phyloP scores from a whole-genome alignment of 345 rosid genomes.

The Linum tenue region DNA sequence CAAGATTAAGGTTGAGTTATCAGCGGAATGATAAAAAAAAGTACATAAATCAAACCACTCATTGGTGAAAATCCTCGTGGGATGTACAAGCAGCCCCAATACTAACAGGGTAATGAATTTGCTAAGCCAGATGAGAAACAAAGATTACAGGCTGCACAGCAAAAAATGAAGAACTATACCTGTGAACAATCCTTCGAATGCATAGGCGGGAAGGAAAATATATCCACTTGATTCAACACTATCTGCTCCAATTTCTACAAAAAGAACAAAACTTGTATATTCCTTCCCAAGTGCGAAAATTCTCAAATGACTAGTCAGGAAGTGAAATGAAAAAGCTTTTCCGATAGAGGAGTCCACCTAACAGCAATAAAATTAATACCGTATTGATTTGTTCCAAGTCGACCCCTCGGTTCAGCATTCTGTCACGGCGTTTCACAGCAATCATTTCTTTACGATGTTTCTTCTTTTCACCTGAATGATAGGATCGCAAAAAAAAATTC shows the following conservation, averaged over 20 bases:
- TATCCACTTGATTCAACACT: slow-evolving; percentile 52
- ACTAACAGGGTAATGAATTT: neutral
- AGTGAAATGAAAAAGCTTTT: neutral
- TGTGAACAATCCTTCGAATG: slow-evolving; percentile 82
- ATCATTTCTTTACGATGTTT: slow-evolving; percentile 71
- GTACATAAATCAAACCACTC: neutral
- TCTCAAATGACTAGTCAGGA: neutral
- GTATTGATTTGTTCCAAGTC: slow-evolving; percentile 61
- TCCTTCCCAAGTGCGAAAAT: neutral
- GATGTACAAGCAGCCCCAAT: too few species aligned
- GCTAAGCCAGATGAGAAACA: neutral
- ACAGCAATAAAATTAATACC: slow-evolving; percentile 22
- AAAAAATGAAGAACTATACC: slow-evolving; percentile 30
- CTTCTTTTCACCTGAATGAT: slow-evolving; percentile 59
- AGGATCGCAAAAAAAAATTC: slow-evolving; percentile 3
- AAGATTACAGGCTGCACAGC: neutral
- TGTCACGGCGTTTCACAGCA: slow-evolving; percentile 64
- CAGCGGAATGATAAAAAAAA: neutral
- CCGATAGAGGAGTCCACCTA: neutral
- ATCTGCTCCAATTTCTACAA: slow-evolving; percentile 55
- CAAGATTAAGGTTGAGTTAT: neutral
- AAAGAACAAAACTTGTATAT: slow-evolving; percentile 4
- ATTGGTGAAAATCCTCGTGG: too few species aligned
- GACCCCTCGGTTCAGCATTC: slow-evolving; percentile 74
- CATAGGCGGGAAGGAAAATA: slow-evolving; percentile 71